These are phyloP conservation scores for Pseudogymnoascus pannorum DNA, from an alignment of 2,329 filamentous ascomycete genomes.

Conservation along the genomic window DNA sequence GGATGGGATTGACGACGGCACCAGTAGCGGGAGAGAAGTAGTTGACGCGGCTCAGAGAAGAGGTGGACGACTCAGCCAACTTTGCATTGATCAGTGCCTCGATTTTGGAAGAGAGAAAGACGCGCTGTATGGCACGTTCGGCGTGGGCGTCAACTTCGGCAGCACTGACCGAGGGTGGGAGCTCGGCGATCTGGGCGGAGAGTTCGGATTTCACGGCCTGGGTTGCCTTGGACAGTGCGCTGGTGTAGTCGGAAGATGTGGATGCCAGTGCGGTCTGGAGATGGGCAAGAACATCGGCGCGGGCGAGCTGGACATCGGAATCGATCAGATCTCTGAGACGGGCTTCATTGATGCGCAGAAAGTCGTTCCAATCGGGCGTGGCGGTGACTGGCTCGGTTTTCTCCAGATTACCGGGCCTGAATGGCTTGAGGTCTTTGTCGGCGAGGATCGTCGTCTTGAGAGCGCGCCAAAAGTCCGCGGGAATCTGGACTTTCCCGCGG, in stretches of 20 bases:
- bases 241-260: background rate
- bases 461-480: conserved; percentile 59
- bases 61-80: conserved; percentile 11
- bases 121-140: conserved; percentile 4
- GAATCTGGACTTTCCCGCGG: conserved; percentile 46
- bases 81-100: conserved; percentile 20
- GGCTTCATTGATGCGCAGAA: conserved; percentile 40
- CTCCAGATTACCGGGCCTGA: background rate
- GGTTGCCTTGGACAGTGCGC: background rate
- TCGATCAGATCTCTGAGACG: conserved; percentile 37
- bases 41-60: conserved; percentile 51
- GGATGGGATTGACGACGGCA: conserved; percentile 51
- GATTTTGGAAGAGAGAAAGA: background rate
- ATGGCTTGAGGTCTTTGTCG: conserved; percentile 27
- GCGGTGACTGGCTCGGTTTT: background rate
- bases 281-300: conserved; percentile 10
- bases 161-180: background rate
- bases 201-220: conserved; percentile 2
- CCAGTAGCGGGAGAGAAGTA: conserved; percentile 62
- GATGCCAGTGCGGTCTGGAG: background rate
- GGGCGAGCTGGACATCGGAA: conserved; percentile 26
- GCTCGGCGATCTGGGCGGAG: background rate
- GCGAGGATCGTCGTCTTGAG: conserved; percentile 47
- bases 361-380: conserved; percentile 25
- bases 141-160: background rate